Conservation (phyloP, 148 eudicot species). For the Beta vulgaris region DNA sequence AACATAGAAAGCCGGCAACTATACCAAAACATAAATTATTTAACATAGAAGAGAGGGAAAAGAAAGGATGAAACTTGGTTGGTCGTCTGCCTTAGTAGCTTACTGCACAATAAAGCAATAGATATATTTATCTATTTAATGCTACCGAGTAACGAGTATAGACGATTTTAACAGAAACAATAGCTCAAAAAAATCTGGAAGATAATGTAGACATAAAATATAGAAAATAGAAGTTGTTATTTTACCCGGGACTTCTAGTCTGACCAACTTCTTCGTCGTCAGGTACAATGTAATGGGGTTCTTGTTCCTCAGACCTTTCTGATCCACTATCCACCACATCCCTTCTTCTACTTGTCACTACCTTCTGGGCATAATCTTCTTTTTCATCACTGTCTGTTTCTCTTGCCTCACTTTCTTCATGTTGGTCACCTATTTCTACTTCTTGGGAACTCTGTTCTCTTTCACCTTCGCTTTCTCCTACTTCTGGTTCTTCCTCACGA, state of each 20-base stretch:
- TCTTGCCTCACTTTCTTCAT: constrained; percentile 79
- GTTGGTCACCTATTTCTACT: constrained; percentile 67
- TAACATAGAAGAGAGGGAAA: not conserved
- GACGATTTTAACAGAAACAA: not conserved
- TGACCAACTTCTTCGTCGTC: constrained; percentile 93
- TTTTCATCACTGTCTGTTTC: constrained; percentile 78
- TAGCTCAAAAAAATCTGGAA: constrained; percentile 1
- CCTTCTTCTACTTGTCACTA: constrained; percentile 76
- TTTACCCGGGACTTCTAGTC: constrained; percentile 69
- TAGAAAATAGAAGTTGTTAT: not conserved
- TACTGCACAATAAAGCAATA: not conserved
- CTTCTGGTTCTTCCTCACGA: constrained; percentile 57
- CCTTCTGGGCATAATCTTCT: constrained; percentile 65
- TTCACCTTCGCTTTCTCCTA: constrained; percentile 82
- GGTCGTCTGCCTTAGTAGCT: not conserved
- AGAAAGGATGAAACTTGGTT: not conserved
- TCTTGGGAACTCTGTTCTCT: constrained; percentile 89
- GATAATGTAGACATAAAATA: not conserved
- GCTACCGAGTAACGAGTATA: not conserved
- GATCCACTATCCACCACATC: constrained; percentile 80
- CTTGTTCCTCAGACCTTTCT: constrained; percentile 83
- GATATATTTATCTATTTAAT: not conserved
- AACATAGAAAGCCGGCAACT: not conserved
- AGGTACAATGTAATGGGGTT: constrained; percentile 58
- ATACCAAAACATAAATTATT: not conserved